These are phyloP conservation scores for Lablab purpureus DNA, from an alignment of 306 rosid species.

Conservation along the genomic window DNA sequence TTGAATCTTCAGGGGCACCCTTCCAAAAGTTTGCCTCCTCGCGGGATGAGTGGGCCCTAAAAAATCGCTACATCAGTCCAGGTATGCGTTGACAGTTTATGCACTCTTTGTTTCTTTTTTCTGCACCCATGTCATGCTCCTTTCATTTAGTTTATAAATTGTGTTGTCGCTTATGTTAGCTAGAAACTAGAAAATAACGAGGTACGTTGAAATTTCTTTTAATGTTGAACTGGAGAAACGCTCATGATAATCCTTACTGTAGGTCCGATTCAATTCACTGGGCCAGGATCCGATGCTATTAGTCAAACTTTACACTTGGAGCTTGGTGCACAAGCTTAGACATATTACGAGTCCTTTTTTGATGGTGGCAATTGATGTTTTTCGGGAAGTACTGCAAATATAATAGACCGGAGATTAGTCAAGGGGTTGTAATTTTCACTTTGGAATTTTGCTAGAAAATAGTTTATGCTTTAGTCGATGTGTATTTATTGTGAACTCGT, in stretches of 20 bases:
- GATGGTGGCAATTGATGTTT: constrained; percentile 37
- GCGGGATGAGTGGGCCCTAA: constrained; percentile 93
- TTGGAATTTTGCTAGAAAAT: background rate
- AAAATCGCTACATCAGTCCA: constrained; percentile 90
- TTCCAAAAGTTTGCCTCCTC: constrained; percentile 85
- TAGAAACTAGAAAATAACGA: constrained; percentile 11
- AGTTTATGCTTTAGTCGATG: background rate
- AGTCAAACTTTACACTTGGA: constrained; percentile 88
- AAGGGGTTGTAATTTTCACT: constrained; percentile 10
- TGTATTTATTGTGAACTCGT: constrained; percentile 21
- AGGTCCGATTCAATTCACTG: constrained; percentile 96
- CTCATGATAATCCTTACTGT: constrained; percentile 32
- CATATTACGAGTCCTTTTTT: constrained; percentile 18
- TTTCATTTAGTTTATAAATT: constrained; percentile 11
- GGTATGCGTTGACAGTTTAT: constrained; percentile 57
- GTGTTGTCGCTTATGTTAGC: background rate
- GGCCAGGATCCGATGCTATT: constrained; percentile 74
- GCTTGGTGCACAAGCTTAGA: constrained; percentile 74
- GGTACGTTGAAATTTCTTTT: background rate
- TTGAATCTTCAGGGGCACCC: constrained; percentile 79
- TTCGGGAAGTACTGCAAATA: constrained; percentile 27
- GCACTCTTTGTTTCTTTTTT: constrained; percentile 3
- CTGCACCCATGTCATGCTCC: constrained; percentile 28
- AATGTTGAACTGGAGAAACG: constrained; percentile 28
- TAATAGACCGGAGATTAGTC: constrained; percentile 29